Base-by-base conservation (phyloP, 2,329 filamentous ascomycete species). In the Nemania sp. region DNA sequence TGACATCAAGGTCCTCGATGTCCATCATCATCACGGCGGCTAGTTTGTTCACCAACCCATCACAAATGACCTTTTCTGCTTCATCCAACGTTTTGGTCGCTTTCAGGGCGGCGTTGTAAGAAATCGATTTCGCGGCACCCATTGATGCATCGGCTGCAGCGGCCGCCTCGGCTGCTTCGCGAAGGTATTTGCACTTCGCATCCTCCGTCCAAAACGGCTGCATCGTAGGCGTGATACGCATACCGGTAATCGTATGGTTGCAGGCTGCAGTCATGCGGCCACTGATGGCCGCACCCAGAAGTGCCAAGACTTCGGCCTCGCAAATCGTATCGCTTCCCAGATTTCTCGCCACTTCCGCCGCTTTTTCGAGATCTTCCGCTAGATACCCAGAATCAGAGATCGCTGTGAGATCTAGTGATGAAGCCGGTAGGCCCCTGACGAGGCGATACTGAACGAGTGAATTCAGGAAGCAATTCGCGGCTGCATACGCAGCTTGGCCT, bases 181-280 rank as follows among this genome's bases (percentile, higher is more conserved):
- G 74, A 22, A 83, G 71, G 26, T 75, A 70, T 50, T 76, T 75
- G 68, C 83, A 83, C 64, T 80, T 82, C 48, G 76, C 77, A 43
- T 84, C 81, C 2, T 72, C 64, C 3, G 75, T 75, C 75, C 80
- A 84, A 69, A 81, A 83, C 0, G 79, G 79, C 44, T 75, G 67
- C 60, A 73, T 68, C 3, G 68, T 68, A 5, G 73, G 72, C 19
- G 73, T 77, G 56, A 82, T 76, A 49, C 75, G 73, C 64, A 83
- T 75, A 2, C 81, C 81, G 0, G 80, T 83, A 56, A 83, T 79
- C 31, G 74, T 75, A 61, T 83, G 80, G 36, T 69, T 73, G 65
- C 77, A 81, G 0, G 72, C 67, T 0, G 62, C 59, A 0, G 65
- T 65, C 3, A 80, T 61, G 23, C 72, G 70, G 1, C 78, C 79